These are phyloP conservation scores for Sporisorium reilianum DNA, from an alignment of 1,284 basidiomycete genomes.

Conservation along the genomic window DNA sequence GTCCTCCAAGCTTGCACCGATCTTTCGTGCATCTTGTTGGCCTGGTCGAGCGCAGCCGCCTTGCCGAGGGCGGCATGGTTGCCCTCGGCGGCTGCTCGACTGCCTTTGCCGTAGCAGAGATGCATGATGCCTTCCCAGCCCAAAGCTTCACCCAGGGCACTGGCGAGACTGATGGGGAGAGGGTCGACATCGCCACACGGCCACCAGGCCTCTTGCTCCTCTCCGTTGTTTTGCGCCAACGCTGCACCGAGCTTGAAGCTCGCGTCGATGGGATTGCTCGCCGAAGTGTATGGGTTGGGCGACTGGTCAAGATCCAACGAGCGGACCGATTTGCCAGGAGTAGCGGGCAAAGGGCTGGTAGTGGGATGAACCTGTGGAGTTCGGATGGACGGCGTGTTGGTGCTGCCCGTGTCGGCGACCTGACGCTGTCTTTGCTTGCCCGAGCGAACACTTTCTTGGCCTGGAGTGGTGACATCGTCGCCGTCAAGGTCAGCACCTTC, in stretches of 20 bases:
- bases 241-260: slow-evolving; percentile 41
- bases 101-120: slow-evolving; percentile 64
- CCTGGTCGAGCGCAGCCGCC: slow-evolving; percentile 58
- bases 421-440: slow-evolving; percentile 15
- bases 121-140: slow-evolving; percentile 68
- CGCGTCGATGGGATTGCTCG: slow-evolving; percentile 42
- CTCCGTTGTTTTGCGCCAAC: slow-evolving; percentile 15
- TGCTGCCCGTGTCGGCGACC: slow-evolving; percentile 22
- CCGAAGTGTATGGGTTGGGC: slow-evolving; percentile 8
- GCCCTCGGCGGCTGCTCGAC: slow-evolving; percentile 42
- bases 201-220: slow-evolving; percentile 59
- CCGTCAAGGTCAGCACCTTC: slow-evolving; percentile 6
- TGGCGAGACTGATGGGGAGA: slow-evolving; percentile 53
- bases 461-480: slow-evolving; percentile 18
- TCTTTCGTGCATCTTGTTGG: slow-evolving; percentile 39
- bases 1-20: slow-evolving; percentile 56
- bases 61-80: slow-evolving; percentile 53
- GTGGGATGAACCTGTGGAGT: slow-evolving; percentile 40
- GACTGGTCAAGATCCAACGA: slow-evolving; percentile 48
- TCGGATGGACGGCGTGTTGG: slow-evolving; percentile 25
- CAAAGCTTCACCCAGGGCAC: slow-evolving; percentile 57
- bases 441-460: slow-evolving; percentile 14
- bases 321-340: slow-evolving; percentile 28
- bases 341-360: slow-evolving; percentile 23
- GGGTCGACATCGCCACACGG: slow-evolving; percentile 59